Evolutionary conservation across 371 early-diverging fungal species (phyloP), one percentile per base, ranked within the genome.

Genomic region (Mucor piriformis): DNA sequence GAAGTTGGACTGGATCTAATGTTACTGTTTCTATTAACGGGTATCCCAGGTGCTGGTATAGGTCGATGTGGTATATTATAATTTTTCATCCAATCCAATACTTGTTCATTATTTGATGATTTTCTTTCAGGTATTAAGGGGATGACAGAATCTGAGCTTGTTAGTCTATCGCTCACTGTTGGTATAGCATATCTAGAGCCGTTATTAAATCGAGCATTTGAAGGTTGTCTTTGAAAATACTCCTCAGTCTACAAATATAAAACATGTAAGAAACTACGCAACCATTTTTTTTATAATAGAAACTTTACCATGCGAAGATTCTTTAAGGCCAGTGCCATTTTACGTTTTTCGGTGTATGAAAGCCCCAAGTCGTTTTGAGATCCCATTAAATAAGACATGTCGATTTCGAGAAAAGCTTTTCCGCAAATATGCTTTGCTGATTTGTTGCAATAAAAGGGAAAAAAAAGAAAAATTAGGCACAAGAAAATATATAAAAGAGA

Each of bases 51-150:
- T 15, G 33, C 8, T 50, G 50, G 33, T 32, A 50, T 54, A 13
- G 64, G 38, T 3, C 59, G 59, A 44, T 59, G 54, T 35, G 67
- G 67, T 59, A 62, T 63, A 58, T 61, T 57, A 42, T 53, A 58
- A 21, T 59, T 46, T 37, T 63, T 67, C 44, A 67, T 52, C 58
- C 53, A 63, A 59, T 52, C 62, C 20, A 58, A 34, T 24, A 67
- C 67, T 42, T 67, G 59, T 35, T 59, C 63, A 23, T 62, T 67
- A 59, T 63, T 67, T 16, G 67, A 67, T 20, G 67, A 67, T 54
- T 54, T 67, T 51, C 67, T 42, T 47, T 67, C 67, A n/a, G 67
- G 67, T 59, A 67, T 67, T 37, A 67, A 33, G 25, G 63, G 63
- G 27, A 50, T 47, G 21, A 48, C 43, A 15, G 54, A 42, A 7